These are phyloP conservation scores for Coprinopsis strossmayeri DNA, from an alignment of 768 basidiomycete species.

Conservation along the genomic window DNA sequence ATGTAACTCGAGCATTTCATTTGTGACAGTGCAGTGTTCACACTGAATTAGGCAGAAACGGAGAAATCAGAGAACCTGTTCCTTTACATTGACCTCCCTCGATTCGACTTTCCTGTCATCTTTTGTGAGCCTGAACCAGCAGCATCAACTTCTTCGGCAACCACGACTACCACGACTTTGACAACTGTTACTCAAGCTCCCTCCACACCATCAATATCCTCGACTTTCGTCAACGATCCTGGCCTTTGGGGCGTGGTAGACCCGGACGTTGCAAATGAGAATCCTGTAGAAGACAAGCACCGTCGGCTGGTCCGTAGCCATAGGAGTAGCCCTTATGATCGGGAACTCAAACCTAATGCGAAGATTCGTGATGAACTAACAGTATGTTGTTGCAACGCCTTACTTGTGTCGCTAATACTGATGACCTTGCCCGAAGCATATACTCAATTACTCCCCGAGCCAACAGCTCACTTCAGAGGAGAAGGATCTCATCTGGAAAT, in stretches of 20 bases:
- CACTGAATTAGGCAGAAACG: constrained; percentile 88
- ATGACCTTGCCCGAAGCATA: constrained; percentile 46
- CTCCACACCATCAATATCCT: constrained; percentile 37
- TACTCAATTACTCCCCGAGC: constrained; percentile 88
- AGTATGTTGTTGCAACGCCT: constrained; percentile 36
- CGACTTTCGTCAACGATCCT: constrained; percentile 54
- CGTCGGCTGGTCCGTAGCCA: constrained; percentile 91
- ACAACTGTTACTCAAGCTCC: constrained; percentile 37
- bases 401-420: neutral
- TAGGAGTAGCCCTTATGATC: constrained; percentile 88
- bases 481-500: constrained; percentile 97
- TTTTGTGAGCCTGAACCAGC: constrained; percentile 68
- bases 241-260: constrained; percentile 86
- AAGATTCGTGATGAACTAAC: constrained; percentile 90
- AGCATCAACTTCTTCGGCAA: constrained; percentile 22
- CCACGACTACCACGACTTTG: constrained; percentile 26
- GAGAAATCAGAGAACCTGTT: constrained; percentile 92
- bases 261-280: constrained; percentile 86
- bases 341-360: constrained; percentile 95
- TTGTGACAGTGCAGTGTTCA: no score
- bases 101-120: constrained; percentile 96
- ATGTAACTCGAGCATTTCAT: no score
- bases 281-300: constrained; percentile 97
- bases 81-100: constrained; percentile 90
- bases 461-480: constrained; percentile 83